Conservation (phyloP, 2,329 filamentous ascomycete species). For the Phialophora expanda region DNA sequence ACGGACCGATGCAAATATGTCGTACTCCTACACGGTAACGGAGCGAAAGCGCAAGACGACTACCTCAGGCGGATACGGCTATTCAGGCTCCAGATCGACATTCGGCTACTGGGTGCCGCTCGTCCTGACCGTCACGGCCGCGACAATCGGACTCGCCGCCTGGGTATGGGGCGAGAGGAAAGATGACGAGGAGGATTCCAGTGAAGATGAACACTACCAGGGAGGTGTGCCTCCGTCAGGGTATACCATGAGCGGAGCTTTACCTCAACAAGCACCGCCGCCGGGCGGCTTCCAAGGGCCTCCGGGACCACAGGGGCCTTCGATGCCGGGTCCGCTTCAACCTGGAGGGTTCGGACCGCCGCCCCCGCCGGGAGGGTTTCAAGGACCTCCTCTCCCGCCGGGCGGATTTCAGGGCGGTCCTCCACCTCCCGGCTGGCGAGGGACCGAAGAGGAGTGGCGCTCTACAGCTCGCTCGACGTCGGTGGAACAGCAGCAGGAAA, state of each 20-base stretch:
- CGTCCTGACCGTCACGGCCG: conserved; percentile 82
- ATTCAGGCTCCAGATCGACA: conserved; percentile 49
- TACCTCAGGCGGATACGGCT: conserved; percentile 46
- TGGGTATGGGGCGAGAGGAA: conserved; percentile 93
- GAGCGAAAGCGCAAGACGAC: conserved; percentile 37
- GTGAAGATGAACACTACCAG: conserved; percentile 61
- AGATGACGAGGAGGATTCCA: conserved; percentile 67
- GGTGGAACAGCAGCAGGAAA: conserved; percentile 51
- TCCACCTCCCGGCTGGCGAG: conserved; percentile 38
- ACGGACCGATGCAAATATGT: conserved; percentile 25
- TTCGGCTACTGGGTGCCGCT: conserved; percentile 85
- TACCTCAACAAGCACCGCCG: conserved; percentile 43
- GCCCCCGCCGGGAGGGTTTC: conserved; percentile 41
- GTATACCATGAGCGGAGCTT: conserved; percentile 42
- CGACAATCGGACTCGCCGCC: conserved; percentile 81
- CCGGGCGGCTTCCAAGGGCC: conserved; percentile 38
- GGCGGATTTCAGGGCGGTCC: conserved; percentile 40
- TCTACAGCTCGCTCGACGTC: conserved; percentile 41
- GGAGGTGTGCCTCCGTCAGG: conserved; percentile 57
- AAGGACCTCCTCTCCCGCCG: conserved; percentile 38
- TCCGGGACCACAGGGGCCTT: conserved; percentile 19
- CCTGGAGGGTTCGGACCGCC: conserved; percentile 39
- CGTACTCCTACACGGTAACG: conserved; percentile 37
- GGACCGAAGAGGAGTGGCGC: conserved; percentile 44
- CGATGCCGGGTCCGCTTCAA: conserved; percentile 39